Evolutionary conservation across 306 rosid species (phyloP).

Genomic region (Fagus sylvatica): DNA sequence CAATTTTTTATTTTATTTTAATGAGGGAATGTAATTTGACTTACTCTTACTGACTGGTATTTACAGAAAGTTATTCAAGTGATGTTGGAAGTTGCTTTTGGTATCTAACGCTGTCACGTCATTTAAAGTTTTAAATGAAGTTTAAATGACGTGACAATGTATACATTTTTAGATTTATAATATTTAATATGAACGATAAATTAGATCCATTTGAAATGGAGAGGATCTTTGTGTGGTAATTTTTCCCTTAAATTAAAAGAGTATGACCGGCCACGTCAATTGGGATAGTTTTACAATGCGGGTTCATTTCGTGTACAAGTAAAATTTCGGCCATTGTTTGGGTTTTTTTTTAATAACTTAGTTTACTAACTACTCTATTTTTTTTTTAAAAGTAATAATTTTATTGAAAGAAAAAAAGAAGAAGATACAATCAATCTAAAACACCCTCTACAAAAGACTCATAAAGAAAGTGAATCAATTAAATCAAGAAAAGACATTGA

Average conservation of each 20-base stretch:
- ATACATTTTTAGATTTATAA: too few species aligned
- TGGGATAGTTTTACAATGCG: neutral
- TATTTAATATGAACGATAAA: too few species aligned
- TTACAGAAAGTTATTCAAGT: conserved; percentile 8
- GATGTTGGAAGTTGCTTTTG: conserved; percentile 3
- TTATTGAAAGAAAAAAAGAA: too few species aligned
- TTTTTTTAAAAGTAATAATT: too few species aligned
- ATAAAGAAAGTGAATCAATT: too few species aligned
- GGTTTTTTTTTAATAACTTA: neutral
- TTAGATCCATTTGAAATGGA: too few species aligned
- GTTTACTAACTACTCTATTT: neutral
- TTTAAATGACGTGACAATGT: too few species aligned
- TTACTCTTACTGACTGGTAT: conserved; percentile 15
- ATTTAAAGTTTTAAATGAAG: too few species aligned
- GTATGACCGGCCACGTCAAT: conserved; percentile 8
- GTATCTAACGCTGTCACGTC: too few species aligned
- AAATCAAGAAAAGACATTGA: too few species aligned
- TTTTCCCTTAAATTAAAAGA: conserved; percentile 5
- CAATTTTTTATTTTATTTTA: neutral
- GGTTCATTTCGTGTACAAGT: neutral
- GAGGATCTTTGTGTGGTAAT: neutral
- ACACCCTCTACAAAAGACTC: too few species aligned
- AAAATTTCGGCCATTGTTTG: neutral
- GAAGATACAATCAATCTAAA: too few species aligned
- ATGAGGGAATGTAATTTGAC: conserved; percentile 9